phyloP scores from a whole-genome alignment of 1,139 yeast genomes.

The Suhomyces taliae region DNA sequence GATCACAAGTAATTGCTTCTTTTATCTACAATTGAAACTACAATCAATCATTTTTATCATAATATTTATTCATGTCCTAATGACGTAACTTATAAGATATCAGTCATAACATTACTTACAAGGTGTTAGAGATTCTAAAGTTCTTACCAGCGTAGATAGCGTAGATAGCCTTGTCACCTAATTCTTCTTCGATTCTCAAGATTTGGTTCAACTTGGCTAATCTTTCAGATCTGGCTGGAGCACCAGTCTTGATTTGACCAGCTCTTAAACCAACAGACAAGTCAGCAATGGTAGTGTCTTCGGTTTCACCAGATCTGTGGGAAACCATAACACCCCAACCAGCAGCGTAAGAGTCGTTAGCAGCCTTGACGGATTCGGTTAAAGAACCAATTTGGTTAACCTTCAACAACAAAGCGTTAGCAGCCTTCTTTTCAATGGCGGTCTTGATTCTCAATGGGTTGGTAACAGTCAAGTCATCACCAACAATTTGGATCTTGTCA shows the following conservation, averaged over 20 bases:
- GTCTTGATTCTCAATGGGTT: conserved; percentile 90
- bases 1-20: no score
- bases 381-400: conserved; percentile 95
- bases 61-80: conserved; percentile 1
- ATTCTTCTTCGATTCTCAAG: conserved; percentile 95
- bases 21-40: no score
- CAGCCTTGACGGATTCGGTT: conserved; percentile 90
- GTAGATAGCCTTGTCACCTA: conserved; percentile 91
- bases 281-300: conserved; percentile 97
- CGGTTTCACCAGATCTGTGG: conserved; percentile 99
- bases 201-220: conserved; percentile 96
- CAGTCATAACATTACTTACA: conserved; percentile 10
- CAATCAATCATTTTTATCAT: background rate
- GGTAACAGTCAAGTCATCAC: conserved; percentile 97
- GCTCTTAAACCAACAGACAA: conserved; percentile 94
- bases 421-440: conserved; percentile 93
- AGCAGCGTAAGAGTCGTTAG: conserved; percentile 84
- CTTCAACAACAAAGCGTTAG: conserved; percentile 89
- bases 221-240: conserved; percentile 99
- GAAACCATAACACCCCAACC: conserved; percentile 99
- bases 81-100: background rate
- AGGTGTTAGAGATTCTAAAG: conserved; percentile 55
- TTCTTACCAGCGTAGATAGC: conserved; percentile 90
- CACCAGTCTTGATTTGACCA: conserved; percentile 99
- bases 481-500: conserved; percentile 81